Evolutionary conservation across 495 filamentous ascomycete genomes (phyloP).

Genomic region (Penicillium pulvis): DNA sequence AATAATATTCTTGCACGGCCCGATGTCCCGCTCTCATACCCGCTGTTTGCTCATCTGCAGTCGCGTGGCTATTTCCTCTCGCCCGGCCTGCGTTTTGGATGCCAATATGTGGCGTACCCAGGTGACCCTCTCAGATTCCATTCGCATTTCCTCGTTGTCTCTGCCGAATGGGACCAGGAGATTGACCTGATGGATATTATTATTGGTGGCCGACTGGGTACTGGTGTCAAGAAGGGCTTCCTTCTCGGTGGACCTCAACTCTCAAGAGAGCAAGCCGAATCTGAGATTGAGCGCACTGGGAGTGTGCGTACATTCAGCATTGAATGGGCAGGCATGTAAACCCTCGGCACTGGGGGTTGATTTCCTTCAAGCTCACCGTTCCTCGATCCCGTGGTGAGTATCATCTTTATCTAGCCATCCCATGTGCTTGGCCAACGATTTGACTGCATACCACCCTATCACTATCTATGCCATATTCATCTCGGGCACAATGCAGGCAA

Average conservation of each 20-base stretch:
- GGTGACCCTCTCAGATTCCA: constrained; percentile 95
- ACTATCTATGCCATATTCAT: not conserved
- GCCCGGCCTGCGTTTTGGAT: constrained; percentile 92
- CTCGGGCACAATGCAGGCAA: not conserved
- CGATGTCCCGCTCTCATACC: constrained; percentile 51
- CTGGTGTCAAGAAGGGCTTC: constrained; percentile 94
- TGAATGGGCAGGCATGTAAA: constrained; percentile 83
- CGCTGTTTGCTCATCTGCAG: constrained; percentile 69
- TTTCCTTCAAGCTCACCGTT: not conserved
- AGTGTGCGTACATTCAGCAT: constrained; percentile 70
- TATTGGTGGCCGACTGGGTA: constrained; percentile 82
- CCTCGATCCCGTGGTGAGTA: not conserved
- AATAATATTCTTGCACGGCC: constrained; percentile 39
- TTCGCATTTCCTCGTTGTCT: constrained; percentile 82
- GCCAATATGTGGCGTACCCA: constrained; percentile 90
- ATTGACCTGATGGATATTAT: constrained; percentile 82
- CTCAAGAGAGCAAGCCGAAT: constrained; percentile 26
- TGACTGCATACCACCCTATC: not conserved
- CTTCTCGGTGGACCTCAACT: constrained; percentile 70
- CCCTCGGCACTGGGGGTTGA: not conserved
- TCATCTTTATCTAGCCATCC: not conserved
- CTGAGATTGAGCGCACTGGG: constrained; percentile 26
- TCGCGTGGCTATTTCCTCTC: constrained; percentile 79
- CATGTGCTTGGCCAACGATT: not conserved
- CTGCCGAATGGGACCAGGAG: constrained; percentile 82